phyloP scores from a whole-genome alignment of 139 green algal species.

The Micractinium conductrix region DNA sequence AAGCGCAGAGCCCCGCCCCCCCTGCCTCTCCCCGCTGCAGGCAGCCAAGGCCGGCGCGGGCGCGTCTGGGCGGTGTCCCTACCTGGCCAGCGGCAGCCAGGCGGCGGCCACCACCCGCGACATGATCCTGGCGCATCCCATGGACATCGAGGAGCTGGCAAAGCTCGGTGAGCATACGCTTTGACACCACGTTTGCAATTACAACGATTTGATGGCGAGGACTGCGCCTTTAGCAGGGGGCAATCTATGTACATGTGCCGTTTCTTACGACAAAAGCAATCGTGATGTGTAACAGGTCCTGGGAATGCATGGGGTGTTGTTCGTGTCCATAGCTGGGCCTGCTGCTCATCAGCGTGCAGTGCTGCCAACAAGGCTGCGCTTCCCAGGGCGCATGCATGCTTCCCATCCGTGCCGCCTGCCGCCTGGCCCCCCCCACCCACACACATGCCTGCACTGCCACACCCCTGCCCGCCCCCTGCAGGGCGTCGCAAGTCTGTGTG shows the following conservation, averaged over 20 bases:
- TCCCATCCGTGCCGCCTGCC: too few relatives aligned
- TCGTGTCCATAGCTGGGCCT: too few relatives aligned
- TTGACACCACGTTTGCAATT: too few relatives aligned
- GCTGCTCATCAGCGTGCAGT: too few relatives aligned
- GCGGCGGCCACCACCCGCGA: slow-evolving; percentile 40
- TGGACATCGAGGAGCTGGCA: slow-evolving; percentile 95
- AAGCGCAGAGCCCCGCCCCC: neutral
- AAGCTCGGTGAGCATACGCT: slow-evolving; percentile 18
- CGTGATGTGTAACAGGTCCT: too few relatives aligned
- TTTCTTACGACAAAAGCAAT: too few relatives aligned
- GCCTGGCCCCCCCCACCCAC: neutral
- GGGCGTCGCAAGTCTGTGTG: slow-evolving; percentile 64
- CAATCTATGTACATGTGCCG: too few relatives aligned
- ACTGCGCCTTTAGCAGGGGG: too few relatives aligned
- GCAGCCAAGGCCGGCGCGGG: neutral
- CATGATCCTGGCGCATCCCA: slow-evolving; percentile 63
- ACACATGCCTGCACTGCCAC: neutral
- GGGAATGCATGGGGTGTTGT: too few relatives aligned
- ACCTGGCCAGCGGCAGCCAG: slow-evolving; percentile 31
- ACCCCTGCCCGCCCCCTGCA: neutral
- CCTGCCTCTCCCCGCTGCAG: neutral
- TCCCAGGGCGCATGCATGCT: too few relatives aligned
- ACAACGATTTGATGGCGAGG: too few relatives aligned
- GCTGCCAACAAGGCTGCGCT: too few relatives aligned
- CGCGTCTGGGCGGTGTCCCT: slow-evolving; percentile 42